Conservation (phyloP, 257 asterid genomes). For the Solanum appendiculatum region DNA sequence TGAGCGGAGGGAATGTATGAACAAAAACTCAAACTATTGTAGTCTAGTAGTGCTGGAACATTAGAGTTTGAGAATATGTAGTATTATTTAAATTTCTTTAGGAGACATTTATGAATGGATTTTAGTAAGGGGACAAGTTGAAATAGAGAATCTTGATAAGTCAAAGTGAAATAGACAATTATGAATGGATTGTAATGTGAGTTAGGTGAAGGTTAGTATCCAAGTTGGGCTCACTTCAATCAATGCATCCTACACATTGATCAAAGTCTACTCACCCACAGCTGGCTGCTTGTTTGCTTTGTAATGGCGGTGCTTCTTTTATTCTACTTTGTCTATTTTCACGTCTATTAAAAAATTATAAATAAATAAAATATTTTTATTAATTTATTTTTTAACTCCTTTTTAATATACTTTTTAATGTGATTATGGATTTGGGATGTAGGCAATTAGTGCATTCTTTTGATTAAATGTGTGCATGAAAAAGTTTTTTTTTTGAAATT, state of each 20-base stretch:
- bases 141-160: neutral
- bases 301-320: neutral
- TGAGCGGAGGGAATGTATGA: neutral
- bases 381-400: too few relatives aligned
- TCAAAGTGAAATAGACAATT: too few relatives aligned
- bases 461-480: too few relatives aligned
- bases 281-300: neutral
- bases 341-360: too few relatives aligned
- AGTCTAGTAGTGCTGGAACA: neutral
- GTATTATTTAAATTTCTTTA: neutral
- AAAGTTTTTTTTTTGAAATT: neutral
- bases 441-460: too few relatives aligned
- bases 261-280: neutral
- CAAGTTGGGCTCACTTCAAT: neutral
- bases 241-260: neutral
- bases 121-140: neutral
- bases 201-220: neutral
- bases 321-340: neutral
- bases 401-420: too few relatives aligned
- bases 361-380: too few relatives aligned
- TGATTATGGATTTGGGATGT: too few relatives aligned
- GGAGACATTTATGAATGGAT: neutral
- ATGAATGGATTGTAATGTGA: neutral
- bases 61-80: neutral
- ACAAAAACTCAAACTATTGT: neutral